These are phyloP conservation scores for Saccharomycopsis selenospora DNA, from an alignment of 805 yeast genomes.

Conservation along the genomic window DNA sequence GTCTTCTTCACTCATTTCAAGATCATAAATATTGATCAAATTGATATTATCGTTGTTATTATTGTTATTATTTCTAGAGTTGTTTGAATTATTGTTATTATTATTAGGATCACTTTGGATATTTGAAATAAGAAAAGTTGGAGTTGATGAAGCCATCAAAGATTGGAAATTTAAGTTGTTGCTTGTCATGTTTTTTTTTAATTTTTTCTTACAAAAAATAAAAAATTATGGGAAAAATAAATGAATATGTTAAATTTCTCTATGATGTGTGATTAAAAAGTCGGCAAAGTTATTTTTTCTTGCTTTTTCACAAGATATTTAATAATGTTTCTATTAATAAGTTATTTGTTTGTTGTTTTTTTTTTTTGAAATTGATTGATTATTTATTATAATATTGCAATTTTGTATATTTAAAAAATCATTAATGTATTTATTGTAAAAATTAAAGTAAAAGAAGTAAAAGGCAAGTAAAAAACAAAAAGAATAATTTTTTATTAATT, in stretches of 20 bases:
- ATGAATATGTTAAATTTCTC: not conserved
- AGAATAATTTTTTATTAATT: no score
- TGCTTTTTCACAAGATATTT: not conserved
- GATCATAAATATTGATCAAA: not conserved
- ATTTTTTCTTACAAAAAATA: not conserved
- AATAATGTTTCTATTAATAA: not conserved
- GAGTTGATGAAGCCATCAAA: not conserved
- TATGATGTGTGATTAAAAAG: conserved; percentile 1
- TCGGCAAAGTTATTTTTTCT: not conserved
- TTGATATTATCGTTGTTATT: no score
- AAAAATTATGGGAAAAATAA: not conserved
- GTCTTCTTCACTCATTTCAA: not conserved
- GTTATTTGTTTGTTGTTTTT: no score
- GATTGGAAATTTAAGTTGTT: not conserved
- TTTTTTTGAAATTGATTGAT: no score
- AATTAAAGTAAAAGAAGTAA: not conserved
- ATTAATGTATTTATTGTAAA: not conserved
- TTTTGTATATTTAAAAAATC: not conserved
- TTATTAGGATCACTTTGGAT: not conserved
- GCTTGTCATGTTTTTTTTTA: not conserved
- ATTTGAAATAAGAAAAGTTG: not conserved
- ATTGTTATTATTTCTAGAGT: not conserved
- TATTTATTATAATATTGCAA: no score
- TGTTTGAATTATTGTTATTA: not conserved
- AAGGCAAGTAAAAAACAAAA: not conserved